Conservation (phyloP, 176 grass and related monocot species). For the Musa acuminata region DNA sequence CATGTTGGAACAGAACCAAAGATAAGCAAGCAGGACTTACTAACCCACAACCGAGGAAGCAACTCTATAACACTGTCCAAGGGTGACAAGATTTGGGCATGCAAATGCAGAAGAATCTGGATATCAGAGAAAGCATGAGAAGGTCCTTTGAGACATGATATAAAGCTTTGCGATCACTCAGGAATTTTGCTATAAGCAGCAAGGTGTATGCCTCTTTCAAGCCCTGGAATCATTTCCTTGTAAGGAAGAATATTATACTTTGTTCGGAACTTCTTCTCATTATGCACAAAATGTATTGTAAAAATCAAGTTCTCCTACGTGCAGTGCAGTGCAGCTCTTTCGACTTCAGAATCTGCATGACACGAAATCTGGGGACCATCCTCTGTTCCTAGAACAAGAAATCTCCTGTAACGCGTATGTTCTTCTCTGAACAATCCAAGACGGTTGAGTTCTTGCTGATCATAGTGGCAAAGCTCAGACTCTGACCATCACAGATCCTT, state of each 20-base stretch:
- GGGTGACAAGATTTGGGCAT: too few species aligned
- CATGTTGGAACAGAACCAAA: too few species aligned
- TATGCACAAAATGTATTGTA: conserved; percentile 19
- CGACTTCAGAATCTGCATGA: conserved; percentile 40
- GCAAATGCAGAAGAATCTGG: too few species aligned
- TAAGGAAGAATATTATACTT: conserved; percentile 39
- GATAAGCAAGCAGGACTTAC: too few species aligned
- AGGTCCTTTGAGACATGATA: not conserved
- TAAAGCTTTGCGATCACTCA: not conserved
- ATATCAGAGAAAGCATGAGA: not conserved
- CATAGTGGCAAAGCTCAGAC: conserved; percentile 21
- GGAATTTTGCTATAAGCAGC: conserved; percentile 18
- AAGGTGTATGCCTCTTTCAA: conserved; percentile 35
- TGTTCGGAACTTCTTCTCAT: conserved; percentile 36
- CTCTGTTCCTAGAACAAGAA: conserved; percentile 41
- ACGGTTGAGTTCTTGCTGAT: conserved; percentile 28
- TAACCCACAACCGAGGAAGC: too few species aligned
- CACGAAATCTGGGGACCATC: conserved; percentile 34
- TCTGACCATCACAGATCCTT: conserved; percentile 34
- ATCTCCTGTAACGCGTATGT: conserved; percentile 22
- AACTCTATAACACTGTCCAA: too few species aligned
- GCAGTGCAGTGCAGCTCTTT: conserved; percentile 30
- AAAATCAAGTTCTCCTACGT: conserved; percentile 23
- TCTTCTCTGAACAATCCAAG: conserved; percentile 36
- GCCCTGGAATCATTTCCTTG: conserved; percentile 29